These are phyloP conservation scores for Tricholoma furcatifolium DNA, from an alignment of 768 basidiomycete species.

Conservation along the genomic window DNA sequence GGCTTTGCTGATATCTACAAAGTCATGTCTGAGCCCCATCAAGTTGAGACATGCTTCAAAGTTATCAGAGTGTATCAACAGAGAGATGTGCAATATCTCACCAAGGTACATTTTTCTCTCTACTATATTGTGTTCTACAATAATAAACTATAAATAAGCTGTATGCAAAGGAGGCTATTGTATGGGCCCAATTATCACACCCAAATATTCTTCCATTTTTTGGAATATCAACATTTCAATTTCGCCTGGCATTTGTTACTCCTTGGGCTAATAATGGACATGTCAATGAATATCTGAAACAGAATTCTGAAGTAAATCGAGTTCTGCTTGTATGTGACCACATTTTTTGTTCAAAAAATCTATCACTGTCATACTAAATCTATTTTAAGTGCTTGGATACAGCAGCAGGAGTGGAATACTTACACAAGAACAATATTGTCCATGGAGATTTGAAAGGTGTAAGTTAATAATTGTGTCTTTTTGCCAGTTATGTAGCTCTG, in stretches of 20 bases:
- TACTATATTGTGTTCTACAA: no score
- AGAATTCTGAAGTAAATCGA: slow-evolving; percentile 10
- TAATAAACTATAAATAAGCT: slow-evolving; percentile 1
- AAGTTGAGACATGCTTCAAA: slow-evolving; percentile 5
- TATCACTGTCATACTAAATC: neutral
- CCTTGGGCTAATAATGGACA: slow-evolving; percentile 24
- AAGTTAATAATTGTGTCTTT: neutral
- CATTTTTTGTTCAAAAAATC: neutral
- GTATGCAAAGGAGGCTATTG: slow-evolving; percentile 15
- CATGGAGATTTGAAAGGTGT: neutral
- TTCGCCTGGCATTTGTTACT: slow-evolving; percentile 31
- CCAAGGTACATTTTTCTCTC: slow-evolving; percentile 5
- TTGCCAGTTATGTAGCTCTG: neutral
- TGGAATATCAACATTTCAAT: slow-evolving; percentile 22
- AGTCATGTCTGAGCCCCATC: neutral
- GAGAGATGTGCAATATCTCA: neutral
- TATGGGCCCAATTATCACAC: slow-evolving; percentile 31
- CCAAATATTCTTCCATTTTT: slow-evolving; percentile 30
- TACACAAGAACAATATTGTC: slow-evolving; percentile 3
- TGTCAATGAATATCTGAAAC: slow-evolving; percentile 10
- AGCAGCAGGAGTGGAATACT: neutral
- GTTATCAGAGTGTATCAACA: slow-evolving; percentile 3
- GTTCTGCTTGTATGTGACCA: neutral
- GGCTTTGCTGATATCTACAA: slow-evolving; percentile 5
- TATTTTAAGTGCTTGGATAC: neutral